Conservation (phyloP, 1,284 basidiomycete genomes). For the Filobasidium uniguttulatum region DNA sequence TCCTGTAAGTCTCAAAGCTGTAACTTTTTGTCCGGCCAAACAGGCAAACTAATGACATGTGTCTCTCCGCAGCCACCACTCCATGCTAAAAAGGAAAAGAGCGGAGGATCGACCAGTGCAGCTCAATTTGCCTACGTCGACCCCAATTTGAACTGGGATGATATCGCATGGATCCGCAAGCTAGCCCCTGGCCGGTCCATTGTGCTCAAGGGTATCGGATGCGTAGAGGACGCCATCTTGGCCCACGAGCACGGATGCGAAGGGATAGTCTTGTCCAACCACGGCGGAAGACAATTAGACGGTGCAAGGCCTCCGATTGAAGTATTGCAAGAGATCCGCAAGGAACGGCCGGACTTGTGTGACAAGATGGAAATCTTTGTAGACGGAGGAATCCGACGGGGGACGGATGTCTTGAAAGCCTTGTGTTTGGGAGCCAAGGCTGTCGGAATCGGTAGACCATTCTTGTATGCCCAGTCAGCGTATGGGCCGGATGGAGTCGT, state of each 20-base stretch:
- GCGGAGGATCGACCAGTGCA: constrained; percentile 12
- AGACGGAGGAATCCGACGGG: constrained; percentile 73
- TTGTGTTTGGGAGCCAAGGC: constrained; percentile 78
- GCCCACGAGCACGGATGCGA: constrained; percentile 38
- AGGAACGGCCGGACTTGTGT: constrained; percentile 62
- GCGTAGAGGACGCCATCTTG: constrained; percentile 39
- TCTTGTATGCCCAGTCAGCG: constrained; percentile 83
- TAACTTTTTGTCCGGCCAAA: not conserved
- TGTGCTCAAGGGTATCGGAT: constrained; percentile 40
- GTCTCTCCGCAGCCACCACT: not conserved
- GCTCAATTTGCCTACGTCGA: constrained; percentile 19
- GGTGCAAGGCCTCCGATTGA: constrained; percentile 55
- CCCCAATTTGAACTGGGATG: constrained; percentile 32
- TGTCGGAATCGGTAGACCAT: constrained; percentile 75
- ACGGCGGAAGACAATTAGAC: constrained; percentile 29
- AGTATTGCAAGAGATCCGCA: constrained; percentile 57
- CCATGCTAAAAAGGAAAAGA: constrained; percentile 8
- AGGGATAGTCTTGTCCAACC: constrained; percentile 41
- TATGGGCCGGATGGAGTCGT: constrained; percentile 71
- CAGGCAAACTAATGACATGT: not conserved
- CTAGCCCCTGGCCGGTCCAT: constrained; percentile 36
- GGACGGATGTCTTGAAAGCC: constrained; percentile 84
- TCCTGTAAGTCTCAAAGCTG: constrained; percentile 18
- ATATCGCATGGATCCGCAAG: constrained; percentile 38
- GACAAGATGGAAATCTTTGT: constrained; percentile 58